A percentile compares a stretch with the other conserved stretches of the same genome.
These are phyloP conservation scores for Psidium guajava DNA, from an alignment of 345 rosid species.

Conservation along the genomic window DNA sequence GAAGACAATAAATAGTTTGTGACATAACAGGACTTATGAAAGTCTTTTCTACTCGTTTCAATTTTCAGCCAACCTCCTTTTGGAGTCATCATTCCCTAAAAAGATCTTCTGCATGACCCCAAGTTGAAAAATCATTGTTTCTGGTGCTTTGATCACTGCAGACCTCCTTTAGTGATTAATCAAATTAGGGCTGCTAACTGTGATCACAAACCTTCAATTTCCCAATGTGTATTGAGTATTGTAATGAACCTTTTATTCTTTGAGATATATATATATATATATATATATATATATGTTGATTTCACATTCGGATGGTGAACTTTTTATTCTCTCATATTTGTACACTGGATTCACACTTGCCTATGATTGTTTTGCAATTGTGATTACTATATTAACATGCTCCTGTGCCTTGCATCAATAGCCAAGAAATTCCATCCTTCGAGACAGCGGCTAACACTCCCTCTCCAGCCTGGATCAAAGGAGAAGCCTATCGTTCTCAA, in stretches of 20 bases:
- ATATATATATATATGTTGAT: neutral
- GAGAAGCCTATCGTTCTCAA: conserved; percentile 58
- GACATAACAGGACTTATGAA: neutral
- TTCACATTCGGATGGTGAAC: neutral
- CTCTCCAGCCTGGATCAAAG: conserved; percentile 62
- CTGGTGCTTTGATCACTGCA: neutral
- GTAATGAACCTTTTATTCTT: neutral
- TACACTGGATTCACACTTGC: neutral
- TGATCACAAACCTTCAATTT: neutral
- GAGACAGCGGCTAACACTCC: conserved; percentile 90
- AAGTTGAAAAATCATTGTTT: neutral
- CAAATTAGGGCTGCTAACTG: neutral
- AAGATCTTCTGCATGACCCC: neutral
- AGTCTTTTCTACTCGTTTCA: neutral
- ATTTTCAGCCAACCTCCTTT: neutral
- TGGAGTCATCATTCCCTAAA: neutral
- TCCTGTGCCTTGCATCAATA: conserved; percentile 17
- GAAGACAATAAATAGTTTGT: neutral
- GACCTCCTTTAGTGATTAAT: neutral
- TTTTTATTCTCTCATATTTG: neutral
- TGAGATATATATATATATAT: too few relatives aligned
- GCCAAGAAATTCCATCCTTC: conserved; percentile 90
- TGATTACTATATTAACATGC: neutral
- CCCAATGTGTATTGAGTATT: neutral
- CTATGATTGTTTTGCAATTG: neutral